Percentiles rank a stretch among this genome's conserved stretches.
Evolutionary conservation across 2,329 filamentous ascomycete genomes (phyloP).

Genomic region (Pestalotiopsis sp.): DNA sequence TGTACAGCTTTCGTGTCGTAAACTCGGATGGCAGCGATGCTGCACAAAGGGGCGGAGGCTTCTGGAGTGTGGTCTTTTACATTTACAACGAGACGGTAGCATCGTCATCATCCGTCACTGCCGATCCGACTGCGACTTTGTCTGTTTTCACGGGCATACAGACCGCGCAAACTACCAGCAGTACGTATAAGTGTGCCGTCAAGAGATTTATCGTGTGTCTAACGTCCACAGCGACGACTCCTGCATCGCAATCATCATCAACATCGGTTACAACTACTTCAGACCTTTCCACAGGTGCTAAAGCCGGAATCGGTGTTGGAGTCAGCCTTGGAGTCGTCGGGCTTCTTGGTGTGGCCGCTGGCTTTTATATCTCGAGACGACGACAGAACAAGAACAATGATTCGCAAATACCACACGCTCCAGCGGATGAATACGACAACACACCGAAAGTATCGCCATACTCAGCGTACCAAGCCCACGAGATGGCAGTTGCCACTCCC

Average conservation of each 20-base stretch:
- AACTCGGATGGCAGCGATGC: background rate
- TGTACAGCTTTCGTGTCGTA: constrained; percentile 12
- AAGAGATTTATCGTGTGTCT: too few species aligned
- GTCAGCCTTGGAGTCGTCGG: background rate
- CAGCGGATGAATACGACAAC: background rate
- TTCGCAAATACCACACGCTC: background rate
- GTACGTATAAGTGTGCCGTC: too few species aligned
- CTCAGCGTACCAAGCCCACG: background rate
- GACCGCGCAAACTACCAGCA: too few species aligned
- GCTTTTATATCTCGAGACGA: constrained; percentile 23
- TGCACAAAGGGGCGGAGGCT: background rate
- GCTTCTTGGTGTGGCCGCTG: constrained; percentile 31
- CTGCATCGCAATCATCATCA: background rate
- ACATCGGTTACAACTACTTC: background rate
- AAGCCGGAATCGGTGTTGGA: background rate
- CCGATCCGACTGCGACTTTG: too few species aligned
- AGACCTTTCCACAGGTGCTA: background rate
- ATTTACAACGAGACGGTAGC: background rate
- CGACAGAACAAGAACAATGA: background rate
- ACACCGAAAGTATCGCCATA: background rate
- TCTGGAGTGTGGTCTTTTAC: constrained; percentile 2
- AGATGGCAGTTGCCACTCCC: background rate
- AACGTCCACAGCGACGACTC: too few species aligned
- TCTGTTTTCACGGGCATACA: too few species aligned
- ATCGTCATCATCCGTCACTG: background rate